Percentiles rank a stretch among this genome's conserved stretches.
Evolutionary conservation across 148 eudicot species (phyloP).

Genomic region (Fagopyrum tataricum): DNA sequence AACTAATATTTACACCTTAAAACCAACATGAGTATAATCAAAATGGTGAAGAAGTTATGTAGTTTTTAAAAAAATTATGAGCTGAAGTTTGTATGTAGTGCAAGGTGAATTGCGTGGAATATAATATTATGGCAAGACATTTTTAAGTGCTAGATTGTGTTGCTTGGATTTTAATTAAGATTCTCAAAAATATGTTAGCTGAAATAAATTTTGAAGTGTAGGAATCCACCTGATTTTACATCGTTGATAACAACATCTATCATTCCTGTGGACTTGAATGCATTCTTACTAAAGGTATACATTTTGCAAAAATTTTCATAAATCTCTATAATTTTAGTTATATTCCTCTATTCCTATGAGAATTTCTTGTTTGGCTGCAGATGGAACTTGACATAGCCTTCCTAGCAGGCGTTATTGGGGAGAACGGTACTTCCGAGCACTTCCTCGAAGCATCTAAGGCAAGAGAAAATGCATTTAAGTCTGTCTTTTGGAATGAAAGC

Average conservation of each 20-base stretch:
- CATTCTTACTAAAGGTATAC: constrained; percentile 69
- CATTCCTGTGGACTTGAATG: constrained; percentile 86
- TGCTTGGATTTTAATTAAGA: too few species aligned
- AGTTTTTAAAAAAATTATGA: too few species aligned
- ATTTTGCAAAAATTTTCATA: not conserved
- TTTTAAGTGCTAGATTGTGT: too few species aligned
- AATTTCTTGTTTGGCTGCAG: constrained; percentile 25
- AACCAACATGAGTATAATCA: too few species aligned
- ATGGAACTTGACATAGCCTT: constrained; percentile 83
- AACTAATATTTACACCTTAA: too few species aligned
- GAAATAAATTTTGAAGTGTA: constrained; percentile 20
- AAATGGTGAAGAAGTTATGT: too few species aligned
- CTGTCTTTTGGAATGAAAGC: constrained; percentile 72
- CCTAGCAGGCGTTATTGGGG: constrained; percentile 56
- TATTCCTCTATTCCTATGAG: not conserved
- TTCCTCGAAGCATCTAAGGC: constrained; percentile 49
- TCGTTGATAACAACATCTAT: constrained; percentile 65
- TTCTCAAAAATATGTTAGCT: too few species aligned
- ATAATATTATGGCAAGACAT: too few species aligned
- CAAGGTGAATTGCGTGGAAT: too few species aligned
- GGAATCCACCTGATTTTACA: constrained; percentile 78
- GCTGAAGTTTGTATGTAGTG: too few species aligned
- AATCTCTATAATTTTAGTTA: not conserved
- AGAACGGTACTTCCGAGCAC: constrained; percentile 24
- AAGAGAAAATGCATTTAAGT: constrained; percentile 55